Conservation (phyloP, 441 rosid genomes). For the Lepidium campestre region DNA sequence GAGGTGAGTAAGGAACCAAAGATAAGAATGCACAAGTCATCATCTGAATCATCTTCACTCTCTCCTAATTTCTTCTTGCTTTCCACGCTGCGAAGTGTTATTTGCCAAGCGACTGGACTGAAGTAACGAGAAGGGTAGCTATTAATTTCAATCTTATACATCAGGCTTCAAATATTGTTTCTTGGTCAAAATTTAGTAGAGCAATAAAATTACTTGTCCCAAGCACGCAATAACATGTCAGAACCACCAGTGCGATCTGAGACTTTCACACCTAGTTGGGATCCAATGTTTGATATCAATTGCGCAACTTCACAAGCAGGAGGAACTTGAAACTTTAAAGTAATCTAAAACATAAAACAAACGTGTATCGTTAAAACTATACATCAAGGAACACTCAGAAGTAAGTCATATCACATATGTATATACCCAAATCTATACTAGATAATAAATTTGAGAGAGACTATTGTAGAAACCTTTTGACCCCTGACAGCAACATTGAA, state of each 20-base stretch:
- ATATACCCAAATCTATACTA: neutral
- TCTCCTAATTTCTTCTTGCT: constrained; percentile 36
- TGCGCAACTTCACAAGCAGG: constrained; percentile 69
- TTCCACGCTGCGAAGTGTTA: constrained; percentile 54
- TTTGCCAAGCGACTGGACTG: constrained; percentile 96
- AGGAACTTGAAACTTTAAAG: constrained; percentile 79
- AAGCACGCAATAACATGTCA: constrained; percentile 75
- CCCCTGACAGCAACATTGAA: constrained; percentile 76
- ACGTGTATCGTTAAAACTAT: neutral
- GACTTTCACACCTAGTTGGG: constrained; percentile 66
- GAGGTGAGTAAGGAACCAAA: constrained; percentile 67
- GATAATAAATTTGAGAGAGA: neutral
- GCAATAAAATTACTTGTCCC: constrained; percentile 63
- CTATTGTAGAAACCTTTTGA: constrained; percentile 55
- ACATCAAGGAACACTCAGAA: neutral
- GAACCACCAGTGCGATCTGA: constrained; percentile 74
- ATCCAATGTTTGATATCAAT: constrained; percentile 74
- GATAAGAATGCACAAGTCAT: constrained; percentile 68
- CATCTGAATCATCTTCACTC: constrained; percentile 38
- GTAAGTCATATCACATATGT: neutral
- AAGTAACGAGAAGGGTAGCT: constrained; percentile 17
- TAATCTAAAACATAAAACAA: constrained; percentile 35
- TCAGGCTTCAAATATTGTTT: neutral
- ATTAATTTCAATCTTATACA: neutral
- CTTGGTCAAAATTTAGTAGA: neutral